Evolutionary conservation across 169 alveolate species (phyloP), one percentile per base, ranked within the genome.

Genomic region (Cryptosporidium tyzzeri): DNA sequence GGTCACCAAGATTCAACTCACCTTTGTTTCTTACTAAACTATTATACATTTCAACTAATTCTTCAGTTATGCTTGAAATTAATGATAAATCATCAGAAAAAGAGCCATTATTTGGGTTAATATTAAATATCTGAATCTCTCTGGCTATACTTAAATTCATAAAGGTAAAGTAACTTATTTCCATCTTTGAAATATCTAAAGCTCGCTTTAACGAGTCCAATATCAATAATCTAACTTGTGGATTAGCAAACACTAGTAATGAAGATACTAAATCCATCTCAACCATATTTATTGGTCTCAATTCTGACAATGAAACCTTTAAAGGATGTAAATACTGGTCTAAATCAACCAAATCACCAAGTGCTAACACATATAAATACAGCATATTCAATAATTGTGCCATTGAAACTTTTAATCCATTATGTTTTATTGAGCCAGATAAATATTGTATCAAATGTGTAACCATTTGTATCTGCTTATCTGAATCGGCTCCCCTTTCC

Each of bases 181-280:
- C 45, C 29, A 73, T 18, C 23, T 59, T 59, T 18, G 37, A 44
- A 41, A 29, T 39, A 14, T 33, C 70, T 26, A 33, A n/a, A 29
- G 70, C 68, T 26, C 68, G 44, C 33, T 59, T 51, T 14, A 73
- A 16, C 3, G 68, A 51, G 3, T 73, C 70, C 58, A 73, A 41
- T 18, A 35, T 23, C 35, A 73, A 37, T 2, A 73, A 7, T 41
- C 86, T 73, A 12, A 73, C 26, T 26, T 37, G 12, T 33, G 70
- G 70, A 59, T 58, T 51, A 18, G 86, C 70, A 73, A 73, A 73
- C 55, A 73, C 37, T 33, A 80, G 33, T 31, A 80, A 62, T 9
- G 89, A 80, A 23, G 89, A 80, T 10, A 80, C 45, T 4, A 80
- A 65, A 33, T 80, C 89, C 68, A 80, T 16, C 16, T 80, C 89